Percentiles rank a stretch among this genome's conserved stretches.
phyloP scores from a whole-genome alignment of 2,329 filamentous ascomycete species.

The Sporothrix euskadiensis region DNA sequence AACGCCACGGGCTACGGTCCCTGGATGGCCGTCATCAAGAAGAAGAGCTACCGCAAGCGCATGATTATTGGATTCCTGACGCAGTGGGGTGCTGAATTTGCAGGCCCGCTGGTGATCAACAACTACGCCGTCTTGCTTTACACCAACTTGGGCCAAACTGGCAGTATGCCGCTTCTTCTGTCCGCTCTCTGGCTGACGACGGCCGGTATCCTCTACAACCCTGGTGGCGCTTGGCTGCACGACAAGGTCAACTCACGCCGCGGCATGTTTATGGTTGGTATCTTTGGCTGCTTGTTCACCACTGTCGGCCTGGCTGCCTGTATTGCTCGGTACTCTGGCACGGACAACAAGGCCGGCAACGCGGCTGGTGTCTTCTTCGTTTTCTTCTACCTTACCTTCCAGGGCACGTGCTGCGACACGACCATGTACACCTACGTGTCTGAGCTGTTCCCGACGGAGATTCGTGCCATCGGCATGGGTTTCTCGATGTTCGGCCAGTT shows the following conservation, averaged over 20 bases:
- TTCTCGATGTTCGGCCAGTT: conserved; percentile 54
- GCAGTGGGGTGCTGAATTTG: conserved; percentile 56
- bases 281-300: conserved; percentile 45
- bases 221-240: conserved; percentile 50
- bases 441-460: conserved; percentile 49
- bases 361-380: conserved; percentile 47
- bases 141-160: conserved; percentile 44
- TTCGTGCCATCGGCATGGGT: conserved; percentile 53
- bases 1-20: conserved; percentile 43
- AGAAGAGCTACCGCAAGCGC: conserved; percentile 51
- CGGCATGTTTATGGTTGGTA: conserved; percentile 45
- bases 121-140: conserved; percentile 45
- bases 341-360: conserved; percentile 43
- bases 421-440: conserved; percentile 46
- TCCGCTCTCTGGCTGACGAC: conserved; percentile 47
- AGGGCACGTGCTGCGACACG: conserved; percentile 46
- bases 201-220: conserved; percentile 52
- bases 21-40: conserved; percentile 49
- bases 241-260: conserved; percentile 52
- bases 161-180: conserved; percentile 44
- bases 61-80: conserved; percentile 55
- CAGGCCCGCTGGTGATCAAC: conserved; percentile 54
- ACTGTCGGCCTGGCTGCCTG: conserved; percentile 41
- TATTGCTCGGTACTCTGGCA: conserved; percentile 42
- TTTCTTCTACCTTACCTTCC: conserved; percentile 52